phyloP scores from a whole-genome alignment of 116 monocot genomes.

The Cymodocea nodosa region DNA sequence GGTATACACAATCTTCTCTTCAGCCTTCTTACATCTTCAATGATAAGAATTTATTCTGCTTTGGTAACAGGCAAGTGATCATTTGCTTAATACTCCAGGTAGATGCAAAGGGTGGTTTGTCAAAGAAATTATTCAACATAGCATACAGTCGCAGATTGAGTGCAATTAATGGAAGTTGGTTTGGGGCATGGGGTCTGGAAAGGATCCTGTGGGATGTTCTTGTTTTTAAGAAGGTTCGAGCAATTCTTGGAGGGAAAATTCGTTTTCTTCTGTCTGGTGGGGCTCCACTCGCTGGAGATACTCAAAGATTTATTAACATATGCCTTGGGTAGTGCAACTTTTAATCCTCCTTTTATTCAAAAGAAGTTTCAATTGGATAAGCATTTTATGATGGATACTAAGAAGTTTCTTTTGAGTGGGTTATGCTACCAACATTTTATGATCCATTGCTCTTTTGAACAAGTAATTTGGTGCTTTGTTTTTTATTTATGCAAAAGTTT shows the following conservation, averaged over 20 bases:
- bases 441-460: no score
- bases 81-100: constrained; percentile 31
- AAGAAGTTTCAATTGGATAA: neutral
- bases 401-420: neutral
- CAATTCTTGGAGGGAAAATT: constrained; percentile 66
- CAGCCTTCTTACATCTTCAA: neutral
- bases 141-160: constrained; percentile 67
- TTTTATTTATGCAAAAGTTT: neutral
- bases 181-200: constrained; percentile 95
- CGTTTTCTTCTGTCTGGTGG: constrained; percentile 93
- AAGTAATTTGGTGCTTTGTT: no score
- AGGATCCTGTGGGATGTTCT: constrained; percentile 77
- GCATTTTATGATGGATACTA: no score
- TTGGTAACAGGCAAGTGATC: neutral
- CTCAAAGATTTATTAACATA: constrained; percentile 97
- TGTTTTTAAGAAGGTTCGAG: constrained; percentile 82
- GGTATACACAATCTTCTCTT: constrained; percentile 7
- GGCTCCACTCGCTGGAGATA: constrained; percentile 91
- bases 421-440: no score
- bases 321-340: constrained; percentile 68
- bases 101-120: constrained; percentile 71
- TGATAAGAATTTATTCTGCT: neutral
- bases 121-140: constrained; percentile 73
- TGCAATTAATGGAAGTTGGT: constrained; percentile 96
- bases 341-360: neutral